Percentiles rank a stretch among this genome's conserved stretches.
Conservation (phyloP, 768 basidiomycete genomes). For the Agaricus subrufescens region DNA sequence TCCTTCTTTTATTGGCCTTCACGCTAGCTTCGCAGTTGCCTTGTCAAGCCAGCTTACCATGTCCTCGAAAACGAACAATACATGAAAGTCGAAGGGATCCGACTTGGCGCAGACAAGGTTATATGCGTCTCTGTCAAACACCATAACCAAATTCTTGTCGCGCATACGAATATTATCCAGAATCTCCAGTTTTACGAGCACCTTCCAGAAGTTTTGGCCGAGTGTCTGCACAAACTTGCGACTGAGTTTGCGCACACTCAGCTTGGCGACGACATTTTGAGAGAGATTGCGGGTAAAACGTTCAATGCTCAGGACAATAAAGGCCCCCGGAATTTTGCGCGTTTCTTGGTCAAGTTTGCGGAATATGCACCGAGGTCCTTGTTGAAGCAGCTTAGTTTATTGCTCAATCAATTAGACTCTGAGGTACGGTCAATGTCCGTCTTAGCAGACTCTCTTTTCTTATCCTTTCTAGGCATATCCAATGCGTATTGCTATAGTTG, state of each 20-base stretch:
- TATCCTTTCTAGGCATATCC: slow-evolving; percentile 69
- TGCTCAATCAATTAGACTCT: slow-evolving; percentile 84
- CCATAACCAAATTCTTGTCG: slow-evolving; percentile 77
- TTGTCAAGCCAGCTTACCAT: slow-evolving; percentile 85
- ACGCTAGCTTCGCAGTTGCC: slow-evolving; percentile 49
- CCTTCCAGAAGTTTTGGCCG: slow-evolving; percentile 90
- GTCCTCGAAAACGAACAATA: slow-evolving; percentile 82
- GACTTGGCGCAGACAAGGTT: slow-evolving; percentile 76
- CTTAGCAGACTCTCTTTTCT: background rate
- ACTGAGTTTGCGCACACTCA: slow-evolving; percentile 87
- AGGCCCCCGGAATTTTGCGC: slow-evolving; percentile 79
- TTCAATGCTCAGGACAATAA: slow-evolving; percentile 85
- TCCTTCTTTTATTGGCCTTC: background rate
- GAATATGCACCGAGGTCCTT: slow-evolving; percentile 78
- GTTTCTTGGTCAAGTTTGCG: slow-evolving; percentile 76
- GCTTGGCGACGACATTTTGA: slow-evolving; percentile 85
- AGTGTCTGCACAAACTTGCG: slow-evolving; percentile 72
- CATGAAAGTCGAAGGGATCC: slow-evolving; percentile 77
- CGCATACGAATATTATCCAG: slow-evolving; percentile 89
- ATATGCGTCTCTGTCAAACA: slow-evolving; percentile 91
- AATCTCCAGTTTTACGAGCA: slow-evolving; percentile 93
- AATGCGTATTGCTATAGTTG: slow-evolving; percentile 92
- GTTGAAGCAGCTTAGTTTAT: slow-evolving; percentile 83
- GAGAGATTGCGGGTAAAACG: slow-evolving; percentile 75
- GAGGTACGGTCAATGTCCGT: slow-evolving; percentile 50